Conservation (phyloP, 495 filamentous ascomycete genomes). For the Penicillium psychrofluorescens region DNA sequence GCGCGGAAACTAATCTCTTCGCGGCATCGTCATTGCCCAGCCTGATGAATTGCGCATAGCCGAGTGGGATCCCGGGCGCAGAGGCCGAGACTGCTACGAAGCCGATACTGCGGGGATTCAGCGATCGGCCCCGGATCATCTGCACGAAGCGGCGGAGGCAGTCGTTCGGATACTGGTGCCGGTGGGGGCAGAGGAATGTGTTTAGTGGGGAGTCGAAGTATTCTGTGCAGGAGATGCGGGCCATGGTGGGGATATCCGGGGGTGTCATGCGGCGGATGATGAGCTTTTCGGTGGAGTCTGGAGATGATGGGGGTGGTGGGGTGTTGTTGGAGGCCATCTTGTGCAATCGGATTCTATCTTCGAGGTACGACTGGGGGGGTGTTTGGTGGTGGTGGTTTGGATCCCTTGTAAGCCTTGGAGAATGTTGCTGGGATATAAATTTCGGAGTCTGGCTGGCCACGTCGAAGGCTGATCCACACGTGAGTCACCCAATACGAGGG, state of each 20-base stretch:
- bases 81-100: constrained; percentile 4
- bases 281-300: not conserved
- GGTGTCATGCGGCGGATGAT: constrained; percentile 2
- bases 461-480: too few species aligned
- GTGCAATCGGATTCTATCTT: too few species aligned
- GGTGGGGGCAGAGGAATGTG: constrained; percentile 4
- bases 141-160: constrained; percentile 5
- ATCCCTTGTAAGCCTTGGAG: too few species aligned
- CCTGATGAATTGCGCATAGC: constrained; percentile 5
- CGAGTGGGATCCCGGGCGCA: constrained; percentile 1
- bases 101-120: constrained; percentile 4
- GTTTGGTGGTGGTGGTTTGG: too few species aligned
- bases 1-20: not conserved
- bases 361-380: too few species aligned
- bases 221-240: not conserved
- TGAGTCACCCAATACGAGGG: too few species aligned
- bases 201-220: constrained; percentile 3
- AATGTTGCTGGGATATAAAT: too few species aligned
- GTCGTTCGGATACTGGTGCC: constrained; percentile 5
- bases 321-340: too few species aligned
- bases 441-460: too few species aligned
- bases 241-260: constrained; percentile 2
- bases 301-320: too few species aligned
- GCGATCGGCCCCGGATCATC: constrained; percentile 4
- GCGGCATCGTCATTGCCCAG: constrained; percentile 3